These are phyloP conservation scores for Colletotrichum sp. DNA, from an alignment of 2,329 filamentous ascomycete species.

Conservation along the genomic window DNA sequence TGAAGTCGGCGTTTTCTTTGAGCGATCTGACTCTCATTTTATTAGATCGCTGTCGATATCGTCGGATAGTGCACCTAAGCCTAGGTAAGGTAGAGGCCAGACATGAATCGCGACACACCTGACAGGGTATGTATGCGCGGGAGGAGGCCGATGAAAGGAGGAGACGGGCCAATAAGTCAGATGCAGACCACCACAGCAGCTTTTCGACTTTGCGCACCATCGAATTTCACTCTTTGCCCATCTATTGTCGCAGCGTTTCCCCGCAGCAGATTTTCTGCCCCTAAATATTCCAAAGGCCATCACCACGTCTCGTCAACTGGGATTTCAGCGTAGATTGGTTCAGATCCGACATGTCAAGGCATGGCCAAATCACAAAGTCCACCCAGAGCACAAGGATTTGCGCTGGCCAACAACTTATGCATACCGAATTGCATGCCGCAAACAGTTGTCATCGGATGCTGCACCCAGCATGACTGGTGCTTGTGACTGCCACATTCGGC, in stretches of 20 bases:
- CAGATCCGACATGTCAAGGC: not conserved
- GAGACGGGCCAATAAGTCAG: not conserved
- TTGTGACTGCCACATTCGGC: not conserved
- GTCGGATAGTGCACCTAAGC: constrained; percentile 14
- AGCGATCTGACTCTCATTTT: not conserved
- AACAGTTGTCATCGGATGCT: not conserved
- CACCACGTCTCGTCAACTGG: not conserved
- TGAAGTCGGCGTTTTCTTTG: not conserved
- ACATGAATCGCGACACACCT: not conserved
- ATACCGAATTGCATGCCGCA: not conserved
- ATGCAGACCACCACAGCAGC: not conserved
- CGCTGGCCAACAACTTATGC: not conserved
- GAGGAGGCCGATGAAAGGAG: not conserved
- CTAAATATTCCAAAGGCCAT: not conserved
- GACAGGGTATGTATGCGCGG: not conserved
- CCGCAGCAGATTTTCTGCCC: not conserved
- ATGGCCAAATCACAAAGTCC: not conserved
- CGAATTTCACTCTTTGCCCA: not conserved
- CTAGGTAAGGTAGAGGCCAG: not conserved
- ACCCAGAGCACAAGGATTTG: not conserved
- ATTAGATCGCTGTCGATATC: not conserved
- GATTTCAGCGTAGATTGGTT: not conserved
- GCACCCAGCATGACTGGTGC: not conserved
- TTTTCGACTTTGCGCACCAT: not conserved
- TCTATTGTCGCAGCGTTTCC: not conserved